Evolutionary conservation across 2,329 filamentous ascomycete genomes (phyloP).

Genomic region (Malbranchea zuffiana): DNA sequence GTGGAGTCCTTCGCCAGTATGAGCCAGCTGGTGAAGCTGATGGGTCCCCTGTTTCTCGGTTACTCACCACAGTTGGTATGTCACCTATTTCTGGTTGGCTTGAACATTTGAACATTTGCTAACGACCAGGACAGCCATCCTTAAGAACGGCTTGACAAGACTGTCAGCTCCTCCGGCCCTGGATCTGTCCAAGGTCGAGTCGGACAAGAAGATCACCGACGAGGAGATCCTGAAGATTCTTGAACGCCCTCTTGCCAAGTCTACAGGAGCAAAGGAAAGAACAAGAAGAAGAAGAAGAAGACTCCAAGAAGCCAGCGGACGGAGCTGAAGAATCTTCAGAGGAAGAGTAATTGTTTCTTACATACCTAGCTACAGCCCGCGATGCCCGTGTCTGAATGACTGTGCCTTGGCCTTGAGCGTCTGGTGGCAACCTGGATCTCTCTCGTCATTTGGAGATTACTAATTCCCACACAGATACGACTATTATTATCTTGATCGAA

Average conservation of each 20-base stretch:
- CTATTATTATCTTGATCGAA: too few species aligned
- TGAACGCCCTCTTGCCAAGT: constrained; percentile 64
- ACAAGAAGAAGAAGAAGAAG: constrained; percentile 87
- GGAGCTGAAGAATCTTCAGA: constrained; percentile 30
- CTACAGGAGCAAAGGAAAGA: constrained; percentile 60
- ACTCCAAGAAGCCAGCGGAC: constrained; percentile 35
- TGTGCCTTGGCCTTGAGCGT: too few species aligned
- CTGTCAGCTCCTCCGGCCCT: constrained; percentile 64
- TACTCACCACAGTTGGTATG: constrained; percentile 88
- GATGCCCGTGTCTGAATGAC: too few species aligned
- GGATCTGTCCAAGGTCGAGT: constrained; percentile 74
- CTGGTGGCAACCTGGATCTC: too few species aligned
- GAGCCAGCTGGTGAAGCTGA: constrained; percentile 95
- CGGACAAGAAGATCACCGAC: constrained; percentile 95
- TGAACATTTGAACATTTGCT: neutral
- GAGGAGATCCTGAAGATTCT: constrained; percentile 93
- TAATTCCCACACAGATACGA: too few species aligned
- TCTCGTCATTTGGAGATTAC: too few species aligned
- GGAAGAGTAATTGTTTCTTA: constrained; percentile 34
- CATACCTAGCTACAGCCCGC: neutral
- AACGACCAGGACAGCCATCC: constrained; percentile 56
- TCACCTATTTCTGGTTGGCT: constrained; percentile 19
- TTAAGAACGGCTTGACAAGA: constrained; percentile 90
- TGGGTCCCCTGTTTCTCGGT: constrained; percentile 66
- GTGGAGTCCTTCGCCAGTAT: constrained; percentile 87